Percentiles rank a stretch among this genome's conserved stretches.
Evolutionary conservation across 1,284 basidiomycete species (phyloP).

Genomic region (Heterobasidion parviporum): DNA sequence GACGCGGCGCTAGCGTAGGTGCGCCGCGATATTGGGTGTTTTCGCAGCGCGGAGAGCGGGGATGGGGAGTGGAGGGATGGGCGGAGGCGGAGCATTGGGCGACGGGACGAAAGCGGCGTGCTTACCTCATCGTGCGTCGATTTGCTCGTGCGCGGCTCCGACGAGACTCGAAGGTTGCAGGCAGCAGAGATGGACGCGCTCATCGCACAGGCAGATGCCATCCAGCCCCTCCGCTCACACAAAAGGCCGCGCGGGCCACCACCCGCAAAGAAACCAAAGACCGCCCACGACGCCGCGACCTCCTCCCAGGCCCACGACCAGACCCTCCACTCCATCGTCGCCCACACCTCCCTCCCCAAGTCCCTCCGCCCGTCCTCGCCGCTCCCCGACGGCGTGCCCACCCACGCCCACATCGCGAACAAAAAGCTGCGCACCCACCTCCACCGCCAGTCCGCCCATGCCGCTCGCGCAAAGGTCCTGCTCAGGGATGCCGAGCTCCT

Average conservation of each 20-base stretch:
- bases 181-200: conserved; percentile 52
- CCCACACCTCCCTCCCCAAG: conserved; percentile 48
- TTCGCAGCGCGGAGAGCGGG: too few species aligned
- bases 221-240: conserved; percentile 31
- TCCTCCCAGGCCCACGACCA: conserved; percentile 18
- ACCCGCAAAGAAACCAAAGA: conserved; percentile 12
- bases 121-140: too few species aligned
- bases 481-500: conserved; percentile 61
- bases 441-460: conserved; percentile 48
- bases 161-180: too few species aligned
- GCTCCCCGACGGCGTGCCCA: conserved; percentile 33
- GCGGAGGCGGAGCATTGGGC: too few species aligned
- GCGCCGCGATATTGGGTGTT: too few species aligned
- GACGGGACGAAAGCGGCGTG: too few species aligned
- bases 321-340: conserved; percentile 47
- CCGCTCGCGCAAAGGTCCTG: conserved; percentile 46
- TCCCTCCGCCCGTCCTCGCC: conserved; percentile 44
- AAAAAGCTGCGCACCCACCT: conserved; percentile 70
- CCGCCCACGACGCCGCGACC: conserved; percentile 28
- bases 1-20: neutral
- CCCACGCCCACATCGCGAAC: conserved; percentile 61
- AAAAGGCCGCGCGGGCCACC: conserved; percentile 29
- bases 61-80: too few species aligned
- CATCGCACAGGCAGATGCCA: conserved; percentile 60
- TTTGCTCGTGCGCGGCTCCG: too few species aligned